Percentiles rank a stretch among this genome's conserved stretches.
phyloP scores from a whole-genome alignment of 352 stramenopile species.

The Albugo laibachii region DNA sequence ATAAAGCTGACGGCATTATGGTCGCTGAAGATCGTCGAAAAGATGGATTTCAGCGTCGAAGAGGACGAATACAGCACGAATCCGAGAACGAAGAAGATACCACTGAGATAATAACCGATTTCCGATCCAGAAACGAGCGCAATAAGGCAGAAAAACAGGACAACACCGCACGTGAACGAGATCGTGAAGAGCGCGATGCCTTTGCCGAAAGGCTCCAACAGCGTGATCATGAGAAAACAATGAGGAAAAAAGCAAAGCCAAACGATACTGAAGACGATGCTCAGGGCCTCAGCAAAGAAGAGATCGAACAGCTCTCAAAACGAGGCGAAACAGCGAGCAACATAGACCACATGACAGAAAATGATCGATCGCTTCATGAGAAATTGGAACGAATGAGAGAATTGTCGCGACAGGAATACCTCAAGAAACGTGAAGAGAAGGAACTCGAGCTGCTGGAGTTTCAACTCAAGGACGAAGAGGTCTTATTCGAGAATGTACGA shows the following conservation, averaged over 20 bases:
- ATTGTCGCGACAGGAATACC: conserved; percentile 88
- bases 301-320: conserved; percentile 71
- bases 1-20: no score
- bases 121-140: no score
- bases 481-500: conserved; percentile 61
- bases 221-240: conserved; percentile 56
- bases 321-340: conserved; percentile 28
- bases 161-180: conserved; percentile 5
- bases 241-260: conserved; percentile 17
- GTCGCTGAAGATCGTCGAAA: no score
- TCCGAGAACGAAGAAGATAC: no score
- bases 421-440: conserved; percentile 95
- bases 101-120: no score
- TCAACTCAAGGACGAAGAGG: conserved; percentile 52
- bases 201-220: conserved; percentile 61
- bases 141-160: conserved; percentile 7
- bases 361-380: conserved; percentile 18
- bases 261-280: conserved; percentile 12
- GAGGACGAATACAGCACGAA: no score
- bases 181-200: conserved; percentile 40
- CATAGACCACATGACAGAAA: conserved; percentile 11
- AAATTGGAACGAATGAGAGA: conserved; percentile 70
- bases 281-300: conserved; percentile 28
- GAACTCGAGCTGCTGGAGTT: conserved; percentile 88
- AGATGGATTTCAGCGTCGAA: no score